Conservation (phyloP, 441 rosid genomes). For the Raphanus hybrid region DNA sequence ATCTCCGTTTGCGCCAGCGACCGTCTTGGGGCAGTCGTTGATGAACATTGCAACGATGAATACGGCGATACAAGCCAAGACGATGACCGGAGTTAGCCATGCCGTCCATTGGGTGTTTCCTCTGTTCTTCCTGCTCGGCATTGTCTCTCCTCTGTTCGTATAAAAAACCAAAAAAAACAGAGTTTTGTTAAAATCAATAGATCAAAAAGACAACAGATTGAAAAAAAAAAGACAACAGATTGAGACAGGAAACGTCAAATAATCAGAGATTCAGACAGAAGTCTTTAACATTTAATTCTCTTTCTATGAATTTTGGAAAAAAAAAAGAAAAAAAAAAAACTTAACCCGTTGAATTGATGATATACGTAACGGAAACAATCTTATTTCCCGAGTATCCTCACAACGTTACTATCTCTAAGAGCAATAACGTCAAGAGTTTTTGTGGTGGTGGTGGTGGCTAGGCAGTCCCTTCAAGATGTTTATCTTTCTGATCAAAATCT, state of each 20-base stretch:
- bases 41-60: slow-evolving; percentile 57
- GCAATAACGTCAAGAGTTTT: slow-evolving; percentile 27
- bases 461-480: slow-evolving; percentile 14
- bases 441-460: slow-evolving; percentile 14
- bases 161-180: background rate
- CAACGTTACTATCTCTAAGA: background rate
- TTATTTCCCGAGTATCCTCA: background rate
- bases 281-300: slow-evolving; percentile 21
- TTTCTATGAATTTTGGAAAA: background rate
- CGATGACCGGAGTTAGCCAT: slow-evolving; percentile 60
- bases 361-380: background rate
- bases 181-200: slow-evolving; percentile 2
- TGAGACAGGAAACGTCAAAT: too few species aligned
- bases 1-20: slow-evolving; percentile 23
- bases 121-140: slow-evolving; percentile 47
- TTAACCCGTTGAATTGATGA: background rate
- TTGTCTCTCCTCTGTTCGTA: slow-evolving; percentile 33
- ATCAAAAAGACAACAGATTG: slow-evolving; percentile 1
- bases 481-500: slow-evolving; percentile 26
- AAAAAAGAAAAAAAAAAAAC: too few species aligned
- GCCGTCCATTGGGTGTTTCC: slow-evolving; percentile 48
- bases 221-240: background rate
- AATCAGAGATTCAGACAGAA: too few species aligned
- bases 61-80: slow-evolving; percentile 54
- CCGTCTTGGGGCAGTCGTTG: slow-evolving; percentile 60